These are phyloP conservation scores for Triticum turgidum DNA, from an alignment of 176 grass and related monocot genomes.

Conservation along the genomic window DNA sequence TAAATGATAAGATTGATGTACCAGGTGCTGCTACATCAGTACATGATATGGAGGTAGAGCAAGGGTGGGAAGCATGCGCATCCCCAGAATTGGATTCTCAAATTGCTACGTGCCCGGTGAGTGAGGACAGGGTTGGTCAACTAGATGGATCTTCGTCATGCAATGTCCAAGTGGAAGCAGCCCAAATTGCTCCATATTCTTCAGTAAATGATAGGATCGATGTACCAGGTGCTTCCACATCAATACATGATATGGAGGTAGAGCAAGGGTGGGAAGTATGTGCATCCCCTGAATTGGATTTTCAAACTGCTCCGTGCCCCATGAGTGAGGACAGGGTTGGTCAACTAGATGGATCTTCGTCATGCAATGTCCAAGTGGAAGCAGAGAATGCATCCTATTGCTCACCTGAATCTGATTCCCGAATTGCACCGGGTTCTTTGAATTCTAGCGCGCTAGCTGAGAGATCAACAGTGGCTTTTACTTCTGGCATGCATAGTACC, in stretches of 20 bases:
- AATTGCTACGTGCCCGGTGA: not conserved
- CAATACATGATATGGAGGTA: not conserved
- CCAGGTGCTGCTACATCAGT: not conserved
- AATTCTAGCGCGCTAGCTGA: slow-evolving; percentile 22
- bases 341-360: slow-evolving; percentile 21
- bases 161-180: slow-evolving; percentile 1
- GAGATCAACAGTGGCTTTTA: slow-evolving; percentile 15
- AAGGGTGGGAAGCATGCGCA: slow-evolving; percentile 27
- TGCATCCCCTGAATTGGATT: slow-evolving; percentile 23
- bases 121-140: slow-evolving; percentile 25
- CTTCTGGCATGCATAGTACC: slow-evolving; percentile 15
- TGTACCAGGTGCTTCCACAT: slow-evolving; percentile 15
- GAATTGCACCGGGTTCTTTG: slow-evolving; percentile 26
- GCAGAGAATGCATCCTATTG: slow-evolving; percentile 7
- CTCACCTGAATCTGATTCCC: slow-evolving; percentile 23
- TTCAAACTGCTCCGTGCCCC: slow-evolving; percentile 11
- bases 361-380: slow-evolving; percentile 1
- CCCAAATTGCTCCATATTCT: not conserved
- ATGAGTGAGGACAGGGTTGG: slow-evolving; percentile 16
- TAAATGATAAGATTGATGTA: not conserved
- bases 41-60: slow-evolving; percentile 1
- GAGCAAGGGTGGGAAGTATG: slow-evolving; percentile 31
- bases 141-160: slow-evolving; percentile 21
- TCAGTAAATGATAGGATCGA: slow-evolving; percentile 9
- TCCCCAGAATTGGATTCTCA: slow-evolving; percentile 21